Base-by-base conservation (phyloP, 1,284 basidiomycete genomes). In the Naganishia cerealis region DNA sequence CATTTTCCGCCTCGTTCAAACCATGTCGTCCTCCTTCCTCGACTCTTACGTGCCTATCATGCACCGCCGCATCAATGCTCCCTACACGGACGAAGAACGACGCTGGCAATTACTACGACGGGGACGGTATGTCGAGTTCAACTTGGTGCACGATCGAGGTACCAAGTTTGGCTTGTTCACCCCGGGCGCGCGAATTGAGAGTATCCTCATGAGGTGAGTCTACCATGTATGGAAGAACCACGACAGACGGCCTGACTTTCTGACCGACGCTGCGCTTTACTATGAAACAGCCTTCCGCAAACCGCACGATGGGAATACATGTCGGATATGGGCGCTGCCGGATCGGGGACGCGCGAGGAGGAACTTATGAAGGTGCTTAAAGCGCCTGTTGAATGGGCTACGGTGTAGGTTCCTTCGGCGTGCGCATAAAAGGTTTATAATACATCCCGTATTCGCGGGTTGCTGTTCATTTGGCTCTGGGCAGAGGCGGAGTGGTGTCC, bases 221-320 rank as follows among this genome's bases (percentile, higher is more conserved):
- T 29, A 10, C 26, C 24, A 13, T 50, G 16, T 33, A n/a, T 33
- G 24, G 3, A 33, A 33, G 29, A 5, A 0, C 21, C 15, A 33
- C 6, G 42, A 63, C 24, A n/a, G n/a, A 3, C n/a, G 43, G 5
- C 42, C 55, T 33, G 54, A 10, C 13, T 33, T 36, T 18, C 46
- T 54, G 15, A 21, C 52, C 48, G 38, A 33, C n/a, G 24, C 38
- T 36, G 21, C 21, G 52, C 39, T 21, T 40, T 2, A 16, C 33
- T 48, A 7, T 24, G 39, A 61, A 8, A 39, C 57, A 79, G 78
- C 77, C 78, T 97, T 67, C 94, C 94, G 0, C 89, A 94, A 81
- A 89, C 87, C 0, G 92, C 91, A 38, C 84, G 92, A 70, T 97
- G 94, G 94, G 94, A 97, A 81, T 97, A 96, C 80, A 89, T 90